Evolutionary conservation across 2,329 filamentous ascomycete genomes (phyloP).

Genomic region (Didymella lethalis): DNA sequence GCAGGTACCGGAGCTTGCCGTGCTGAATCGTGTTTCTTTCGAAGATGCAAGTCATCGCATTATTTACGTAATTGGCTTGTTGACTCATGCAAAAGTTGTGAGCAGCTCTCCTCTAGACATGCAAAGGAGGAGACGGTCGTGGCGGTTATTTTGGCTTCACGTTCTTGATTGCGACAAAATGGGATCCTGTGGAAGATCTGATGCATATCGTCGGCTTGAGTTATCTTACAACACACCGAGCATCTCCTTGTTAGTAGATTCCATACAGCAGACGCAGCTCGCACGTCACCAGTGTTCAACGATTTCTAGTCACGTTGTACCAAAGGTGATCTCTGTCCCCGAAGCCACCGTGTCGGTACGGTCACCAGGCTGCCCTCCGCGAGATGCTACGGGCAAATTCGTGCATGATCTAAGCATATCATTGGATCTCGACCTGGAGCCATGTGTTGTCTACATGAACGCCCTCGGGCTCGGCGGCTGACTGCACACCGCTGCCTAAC

Average conservation of each 20-base stretch:
- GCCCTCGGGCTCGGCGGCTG: not conserved
- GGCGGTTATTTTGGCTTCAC: too few species aligned
- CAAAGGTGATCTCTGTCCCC: not conserved
- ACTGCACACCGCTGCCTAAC: not conserved
- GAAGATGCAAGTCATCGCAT: not conserved
- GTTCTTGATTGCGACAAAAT: not conserved
- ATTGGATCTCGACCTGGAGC: not conserved
- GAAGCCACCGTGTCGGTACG: not conserved
- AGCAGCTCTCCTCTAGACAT: not conserved
- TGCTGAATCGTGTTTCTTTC: not conserved
- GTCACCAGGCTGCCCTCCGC: not conserved
- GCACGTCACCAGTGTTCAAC: not conserved
- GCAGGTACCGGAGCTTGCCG: conserved; percentile 5
- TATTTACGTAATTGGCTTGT: not conserved
- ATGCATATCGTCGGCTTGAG: not conserved
- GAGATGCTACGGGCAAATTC: not conserved
- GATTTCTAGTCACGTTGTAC: not conserved
- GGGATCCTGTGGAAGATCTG: not conserved
- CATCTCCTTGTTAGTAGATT: not conserved
- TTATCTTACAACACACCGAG: not conserved
- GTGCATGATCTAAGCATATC: not conserved
- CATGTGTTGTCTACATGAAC: not conserved
- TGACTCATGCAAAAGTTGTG: not conserved
- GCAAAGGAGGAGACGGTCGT: not conserved
- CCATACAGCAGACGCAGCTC: not conserved